Percentiles rank a stretch among this genome's conserved stretches.
Evolutionary conservation across 768 basidiomycete genomes (phyloP).

Genomic region (Chalciporus piperatus): DNA sequence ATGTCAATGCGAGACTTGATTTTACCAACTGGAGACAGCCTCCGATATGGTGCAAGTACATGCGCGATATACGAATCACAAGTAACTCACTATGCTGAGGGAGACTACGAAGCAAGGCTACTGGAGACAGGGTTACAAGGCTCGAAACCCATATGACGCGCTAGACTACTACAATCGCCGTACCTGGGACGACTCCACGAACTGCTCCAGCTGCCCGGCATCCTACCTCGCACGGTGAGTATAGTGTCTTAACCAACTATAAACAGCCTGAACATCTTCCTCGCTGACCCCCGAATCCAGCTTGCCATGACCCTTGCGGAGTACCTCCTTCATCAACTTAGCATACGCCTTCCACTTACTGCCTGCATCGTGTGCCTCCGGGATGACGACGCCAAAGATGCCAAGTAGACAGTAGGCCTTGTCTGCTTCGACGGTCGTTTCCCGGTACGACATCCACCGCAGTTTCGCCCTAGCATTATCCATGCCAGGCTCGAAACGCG

Average conservation of each 20-base stretch:
- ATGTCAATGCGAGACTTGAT: too few species aligned
- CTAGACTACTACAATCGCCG: neutral
- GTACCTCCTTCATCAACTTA: neutral
- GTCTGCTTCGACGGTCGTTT: slow-evolving; percentile 4
- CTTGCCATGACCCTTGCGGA: neutral
- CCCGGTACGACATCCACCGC: slow-evolving; percentile 1
- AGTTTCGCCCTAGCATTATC: slow-evolving; percentile 1
- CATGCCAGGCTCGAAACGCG: neutral
- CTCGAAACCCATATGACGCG: too few species aligned
- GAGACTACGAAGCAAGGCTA: too few species aligned
- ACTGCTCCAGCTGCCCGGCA: neutral
- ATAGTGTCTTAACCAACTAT: neutral
- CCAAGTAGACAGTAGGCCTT: slow-evolving; percentile 5
- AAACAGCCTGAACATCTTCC: neutral
- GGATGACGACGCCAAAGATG: slow-evolving; percentile 2
- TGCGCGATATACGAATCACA: too few species aligned
- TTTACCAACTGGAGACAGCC: too few species aligned
- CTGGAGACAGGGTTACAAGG: too few species aligned
- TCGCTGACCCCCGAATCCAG: neutral
- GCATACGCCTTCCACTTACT: neutral
- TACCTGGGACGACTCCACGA: neutral
- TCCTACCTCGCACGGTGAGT: neutral
- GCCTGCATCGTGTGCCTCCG: neutral
- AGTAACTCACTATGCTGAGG: too few species aligned
- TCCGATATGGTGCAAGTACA: too few species aligned